Evolutionary conservation across 805 yeast genomes (phyloP), one percentile per base, ranked within the genome.

Genomic region (Metschnikowia chrysomelidarum): DNA sequence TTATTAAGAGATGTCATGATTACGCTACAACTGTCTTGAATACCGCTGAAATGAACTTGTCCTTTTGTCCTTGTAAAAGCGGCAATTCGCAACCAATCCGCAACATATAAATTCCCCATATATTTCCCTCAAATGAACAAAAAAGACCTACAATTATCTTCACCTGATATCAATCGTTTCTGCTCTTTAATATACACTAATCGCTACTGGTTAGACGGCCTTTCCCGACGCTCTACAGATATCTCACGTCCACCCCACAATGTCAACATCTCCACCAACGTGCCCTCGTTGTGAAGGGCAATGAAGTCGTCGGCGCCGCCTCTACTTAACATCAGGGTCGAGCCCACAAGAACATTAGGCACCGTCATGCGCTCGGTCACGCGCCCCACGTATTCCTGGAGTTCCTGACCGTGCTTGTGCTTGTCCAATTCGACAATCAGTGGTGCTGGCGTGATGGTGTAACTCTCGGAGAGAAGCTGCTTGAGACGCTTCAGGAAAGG

Each of bases 261-360:
- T 27, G 60, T 64, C 51, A 88, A 65, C 34, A 59, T 59, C 1
- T 64, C 62, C 19, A 75, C 64, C 38, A 91, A 68, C 32, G 60
- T 62, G 19, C 80, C 82, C 1, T 69, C 63, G 14, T 69, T 65
- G 51, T 86, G 88, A 38, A 87, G 62, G 21, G 63, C 69, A 17
- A 59, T 67, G 57, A 93, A 76, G 37, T 89, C 97, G 57, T 87
- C 96, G 25, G 78, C 77, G 3, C 98, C 98, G 24, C 98, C 98
- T 46, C 84, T 73, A 30, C 91, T 80, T 33, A 54, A 54, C 24
- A 45, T 49, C 17, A 36, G 21, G 13, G 39, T 29, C 9, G 39
- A 31, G 16, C 51, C 52, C 17, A 48, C 35, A 19, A 48, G 25
- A 14, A 48, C 47, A 18, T 48, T 48, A 12, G 52, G 52, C 27